Base-by-base conservation (phyloP, 495 filamentous ascomycete genomes). In the Xylaria bambusicola region DNA sequence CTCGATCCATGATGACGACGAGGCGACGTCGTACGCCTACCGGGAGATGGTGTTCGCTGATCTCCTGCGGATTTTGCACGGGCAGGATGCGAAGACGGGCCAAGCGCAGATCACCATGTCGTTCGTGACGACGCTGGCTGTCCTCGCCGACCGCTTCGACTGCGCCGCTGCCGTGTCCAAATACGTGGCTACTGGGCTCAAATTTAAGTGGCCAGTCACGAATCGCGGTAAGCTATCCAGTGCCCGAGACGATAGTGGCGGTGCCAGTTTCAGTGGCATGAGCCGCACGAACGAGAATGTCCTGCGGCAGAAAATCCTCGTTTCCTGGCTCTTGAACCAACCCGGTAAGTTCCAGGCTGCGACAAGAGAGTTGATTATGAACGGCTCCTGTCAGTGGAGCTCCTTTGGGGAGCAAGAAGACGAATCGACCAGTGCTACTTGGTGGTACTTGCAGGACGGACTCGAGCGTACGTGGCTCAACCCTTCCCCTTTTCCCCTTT, bases 381-480 rank as follows among this genome's bases (percentile, higher is more conserved):
- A 80, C 42, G 91, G 90, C 9, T 90, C 88, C 6, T 74, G 68
- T 18, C 78, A 71, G 36, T 94, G 90, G 91, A 67, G 63, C 20
- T 66, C 76, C 18, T 64, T 71, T 40, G 72, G 73, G 0, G 74
- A 73, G 17, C 72, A 79, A 6, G 70, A 73, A n/a, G 72, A 74
- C 8, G 61, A 68, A 12, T 65, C 46, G 0, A 58, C 46, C n/a
- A 61, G 54, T 29, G 73, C 83, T 15, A 73, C 80, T 2, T 95
- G 90, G 90, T 89, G 87, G 82, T 80, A 88, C 62, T 70, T 95
- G n/a, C 85, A 87, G 0, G 75, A 84, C 61, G 83, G 82, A 0
- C 58, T 97, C 38, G 92, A 97, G 83, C 80, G 88, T 88, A 33
- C 10, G 72, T 67, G 76, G 20, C 58, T 40, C 41, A 13, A 3